Evolutionary conservation across 345 rosid species (phyloP).

Genomic region (Salix brachista): DNA sequence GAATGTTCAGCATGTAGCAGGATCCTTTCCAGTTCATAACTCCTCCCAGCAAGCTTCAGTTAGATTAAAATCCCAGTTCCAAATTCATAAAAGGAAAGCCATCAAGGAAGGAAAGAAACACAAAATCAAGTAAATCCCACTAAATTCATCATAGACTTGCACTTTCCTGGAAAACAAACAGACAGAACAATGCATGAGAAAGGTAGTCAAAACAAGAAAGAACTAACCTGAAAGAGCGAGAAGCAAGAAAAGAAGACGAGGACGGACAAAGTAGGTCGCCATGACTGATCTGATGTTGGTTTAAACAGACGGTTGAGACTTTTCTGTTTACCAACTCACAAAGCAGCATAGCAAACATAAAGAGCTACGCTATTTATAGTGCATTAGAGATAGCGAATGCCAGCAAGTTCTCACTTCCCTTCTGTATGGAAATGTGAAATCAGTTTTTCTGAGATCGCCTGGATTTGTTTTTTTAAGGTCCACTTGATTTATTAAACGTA

Average conservation of each 20-base stretch:
- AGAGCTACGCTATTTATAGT: background rate
- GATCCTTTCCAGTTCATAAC: background rate
- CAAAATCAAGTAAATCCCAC: background rate
- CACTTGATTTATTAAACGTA: background rate
- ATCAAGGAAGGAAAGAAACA: background rate
- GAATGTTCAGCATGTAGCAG: background rate
- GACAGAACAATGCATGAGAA: background rate
- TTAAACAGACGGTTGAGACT: background rate
- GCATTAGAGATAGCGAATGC: background rate
- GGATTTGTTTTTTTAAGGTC: background rate
- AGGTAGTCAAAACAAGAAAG: background rate
- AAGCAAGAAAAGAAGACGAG: slow-evolving; percentile 32
- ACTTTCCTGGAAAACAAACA: background rate
- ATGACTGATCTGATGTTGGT: slow-evolving; percentile 29
- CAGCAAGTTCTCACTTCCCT: no score
- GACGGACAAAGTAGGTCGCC: slow-evolving; percentile 32
- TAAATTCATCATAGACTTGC: background rate
- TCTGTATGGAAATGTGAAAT: background rate
- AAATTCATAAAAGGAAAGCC: background rate
- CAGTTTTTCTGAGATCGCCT: background rate
- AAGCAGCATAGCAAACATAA: no score
- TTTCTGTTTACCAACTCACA: slow-evolving; percentile 6
- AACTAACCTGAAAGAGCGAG: slow-evolving; percentile 50
- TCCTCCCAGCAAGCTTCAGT: background rate
- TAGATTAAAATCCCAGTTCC: background rate